Evolutionary conservation across 2,329 filamentous ascomycete genomes (phyloP).

Genomic region (Arthrocladium fulminans): DNA sequence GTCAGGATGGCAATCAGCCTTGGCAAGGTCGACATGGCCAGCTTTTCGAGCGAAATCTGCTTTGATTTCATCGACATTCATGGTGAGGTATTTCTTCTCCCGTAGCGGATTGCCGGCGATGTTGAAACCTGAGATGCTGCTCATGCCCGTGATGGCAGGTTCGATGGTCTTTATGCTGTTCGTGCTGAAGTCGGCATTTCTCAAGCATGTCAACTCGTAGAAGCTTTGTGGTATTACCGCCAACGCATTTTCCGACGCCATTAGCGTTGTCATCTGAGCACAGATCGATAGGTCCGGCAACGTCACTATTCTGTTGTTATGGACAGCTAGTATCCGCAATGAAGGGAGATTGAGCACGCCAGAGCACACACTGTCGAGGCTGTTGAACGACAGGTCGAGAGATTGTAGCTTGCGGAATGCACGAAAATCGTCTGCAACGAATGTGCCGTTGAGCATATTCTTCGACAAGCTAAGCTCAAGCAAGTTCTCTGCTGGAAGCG

Average conservation of each 20-base stretch:
- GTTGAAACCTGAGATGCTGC: constrained; percentile 62
- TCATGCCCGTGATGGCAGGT: constrained; percentile 69
- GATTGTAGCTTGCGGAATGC: constrained; percentile 63
- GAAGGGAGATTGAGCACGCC: constrained; percentile 56
- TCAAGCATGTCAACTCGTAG: constrained; percentile 55
- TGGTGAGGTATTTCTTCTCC: constrained; percentile 75
- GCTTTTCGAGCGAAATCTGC: constrained; percentile 55
- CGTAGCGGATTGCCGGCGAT: constrained; percentile 83
- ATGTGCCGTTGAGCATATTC: constrained; percentile 54
- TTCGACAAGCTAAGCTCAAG: constrained; percentile 65
- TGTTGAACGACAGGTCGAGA: constrained; percentile 71
- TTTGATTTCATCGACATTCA: constrained; percentile 74
- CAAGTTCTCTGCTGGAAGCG: constrained; percentile 12
- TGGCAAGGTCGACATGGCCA: constrained; percentile 44
- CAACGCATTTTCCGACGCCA: constrained; percentile 75
- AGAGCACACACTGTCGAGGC: constrained; percentile 48
- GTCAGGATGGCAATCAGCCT: no score
- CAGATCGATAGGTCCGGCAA: constrained; percentile 70
- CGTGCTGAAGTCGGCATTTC: constrained; percentile 70
- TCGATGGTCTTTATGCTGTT: constrained; percentile 75
- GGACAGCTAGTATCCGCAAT: constrained; percentile 65
- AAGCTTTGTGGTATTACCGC: constrained; percentile 68
- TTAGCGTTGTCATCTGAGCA: constrained; percentile 56
- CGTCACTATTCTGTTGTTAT: constrained; percentile 65
- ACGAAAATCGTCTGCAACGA: not conserved